A percentile compares a stretch with the other conserved stretches of the same genome.
Conservation (phyloP, 2,329 filamentous ascomycete genomes). For the Dendrostoma leiphaemia region DNA sequence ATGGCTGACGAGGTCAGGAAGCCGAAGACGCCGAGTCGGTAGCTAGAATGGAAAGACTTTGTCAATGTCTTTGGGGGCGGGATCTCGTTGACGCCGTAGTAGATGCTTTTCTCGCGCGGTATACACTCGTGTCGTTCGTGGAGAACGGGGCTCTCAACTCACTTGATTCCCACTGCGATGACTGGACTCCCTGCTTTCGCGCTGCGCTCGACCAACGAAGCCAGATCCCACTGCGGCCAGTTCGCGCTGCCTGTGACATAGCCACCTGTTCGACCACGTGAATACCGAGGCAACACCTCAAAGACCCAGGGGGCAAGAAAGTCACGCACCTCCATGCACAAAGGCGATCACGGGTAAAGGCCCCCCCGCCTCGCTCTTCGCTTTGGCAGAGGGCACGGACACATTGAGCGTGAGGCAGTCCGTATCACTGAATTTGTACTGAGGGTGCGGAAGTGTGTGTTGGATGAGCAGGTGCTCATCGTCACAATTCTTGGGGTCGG, state of each 20-base stretch:
- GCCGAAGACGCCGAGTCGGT: constrained; percentile 42
- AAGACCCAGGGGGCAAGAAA: background rate
- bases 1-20: constrained; percentile 49
- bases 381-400: constrained; percentile 35
- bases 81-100: too few species aligned
- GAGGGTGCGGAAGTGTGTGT: constrained; percentile 37
- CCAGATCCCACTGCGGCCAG: constrained; percentile 51
- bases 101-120: too few species aligned
- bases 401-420: constrained; percentile 54
- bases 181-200: constrained; percentile 41
- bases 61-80: too few species aligned
- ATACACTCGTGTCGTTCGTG: too few species aligned
- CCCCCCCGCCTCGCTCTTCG: constrained; percentile 9
- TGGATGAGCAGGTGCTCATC: constrained; percentile 48
- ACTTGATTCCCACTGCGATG: constrained; percentile 45
- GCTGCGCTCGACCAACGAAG: constrained; percentile 42
- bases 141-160: too few species aligned
- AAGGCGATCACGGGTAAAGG: constrained; percentile 50
- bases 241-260: constrained; percentile 47
- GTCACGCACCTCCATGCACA: constrained; percentile 44
- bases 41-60: constrained; percentile 29
- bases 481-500: constrained; percentile 38
- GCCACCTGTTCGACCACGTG: constrained; percentile 24
- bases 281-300: too few species aligned
- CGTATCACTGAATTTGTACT: constrained; percentile 41